phyloP scores from a whole-genome alignment of 176 grass and related monocot genomes.

The Leersia perrieri region DNA sequence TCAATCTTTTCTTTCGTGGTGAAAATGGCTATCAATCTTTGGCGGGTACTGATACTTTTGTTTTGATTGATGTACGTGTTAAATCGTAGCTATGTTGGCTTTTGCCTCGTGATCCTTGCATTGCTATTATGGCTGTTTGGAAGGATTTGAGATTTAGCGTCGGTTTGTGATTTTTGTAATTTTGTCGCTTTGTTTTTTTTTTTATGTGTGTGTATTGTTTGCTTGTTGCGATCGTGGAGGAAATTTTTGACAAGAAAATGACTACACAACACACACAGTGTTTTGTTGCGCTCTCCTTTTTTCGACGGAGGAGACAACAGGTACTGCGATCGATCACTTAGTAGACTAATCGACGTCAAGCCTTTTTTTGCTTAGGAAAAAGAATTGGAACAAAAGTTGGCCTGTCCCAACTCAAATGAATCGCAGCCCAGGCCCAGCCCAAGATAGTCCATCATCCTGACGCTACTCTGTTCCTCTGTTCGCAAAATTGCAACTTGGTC shows the following conservation, averaged over 20 bases:
- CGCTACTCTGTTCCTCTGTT: too few relatives aligned
- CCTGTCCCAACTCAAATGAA: neutral
- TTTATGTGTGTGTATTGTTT: too few relatives aligned
- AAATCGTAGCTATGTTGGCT: neutral
- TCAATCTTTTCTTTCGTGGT: neutral
- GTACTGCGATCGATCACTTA: too few relatives aligned
- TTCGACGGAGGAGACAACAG: neutral
- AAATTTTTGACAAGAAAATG: neutral
- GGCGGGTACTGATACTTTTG: neutral
- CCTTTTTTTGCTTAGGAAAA: neutral
- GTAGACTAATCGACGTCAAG: neutral
- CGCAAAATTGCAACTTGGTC: too few relatives aligned
- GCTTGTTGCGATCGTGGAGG: neutral
- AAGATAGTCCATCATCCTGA: neutral
- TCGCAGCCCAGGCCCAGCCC: neutral
- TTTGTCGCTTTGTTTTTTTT: neutral
- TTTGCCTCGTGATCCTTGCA: neutral
- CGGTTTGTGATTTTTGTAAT: neutral
- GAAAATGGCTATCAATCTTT: neutral
- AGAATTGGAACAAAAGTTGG: neutral
- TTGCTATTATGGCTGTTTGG: neutral
- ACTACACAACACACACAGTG: neutral
- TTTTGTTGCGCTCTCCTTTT: neutral
- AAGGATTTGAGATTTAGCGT: too few relatives aligned
- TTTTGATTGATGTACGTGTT: neutral